Evolutionary conservation across 148 eudicot genomes (phyloP).

Genomic region (Amaranthus hypochondriacus): DNA sequence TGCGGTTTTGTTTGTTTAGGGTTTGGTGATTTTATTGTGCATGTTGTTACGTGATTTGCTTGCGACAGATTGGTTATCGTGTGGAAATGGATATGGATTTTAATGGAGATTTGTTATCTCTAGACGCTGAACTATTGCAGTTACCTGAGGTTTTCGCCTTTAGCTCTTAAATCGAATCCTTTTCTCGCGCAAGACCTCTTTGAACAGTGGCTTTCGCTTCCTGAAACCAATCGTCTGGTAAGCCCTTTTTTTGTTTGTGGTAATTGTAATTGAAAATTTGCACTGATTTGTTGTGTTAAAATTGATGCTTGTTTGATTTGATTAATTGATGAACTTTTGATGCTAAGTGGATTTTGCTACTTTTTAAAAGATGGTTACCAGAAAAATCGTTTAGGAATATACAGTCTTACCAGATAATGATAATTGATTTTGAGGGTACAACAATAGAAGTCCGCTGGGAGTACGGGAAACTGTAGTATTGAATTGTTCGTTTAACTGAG

Average conservation of each 20-base stretch:
- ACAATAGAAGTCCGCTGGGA: background rate
- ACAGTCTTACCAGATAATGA: background rate
- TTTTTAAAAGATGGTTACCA: background rate
- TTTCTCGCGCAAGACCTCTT: slow-evolving; percentile 64
- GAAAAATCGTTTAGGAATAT: background rate
- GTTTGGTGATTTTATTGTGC: slow-evolving; percentile 24
- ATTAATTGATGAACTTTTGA: background rate
- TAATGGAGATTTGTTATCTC: slow-evolving; percentile 55
- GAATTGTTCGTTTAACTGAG: background rate
- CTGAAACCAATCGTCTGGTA: slow-evolving; percentile 69
- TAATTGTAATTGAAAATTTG: background rate
- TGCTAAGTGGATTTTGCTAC: background rate
- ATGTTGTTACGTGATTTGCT: slow-evolving; percentile 24
- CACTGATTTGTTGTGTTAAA: background rate
- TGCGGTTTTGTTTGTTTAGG: slow-evolving; percentile 14
- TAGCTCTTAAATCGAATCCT: slow-evolving; percentile 67
- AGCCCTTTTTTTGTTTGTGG: background rate
- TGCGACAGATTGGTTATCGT: slow-evolving; percentile 22
- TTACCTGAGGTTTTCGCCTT: slow-evolving; percentile 69
- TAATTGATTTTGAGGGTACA: background rate
- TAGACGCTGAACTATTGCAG: slow-evolving; percentile 74
- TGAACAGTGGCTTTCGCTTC: slow-evolving; percentile 87
- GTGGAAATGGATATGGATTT: slow-evolving; percentile 63
- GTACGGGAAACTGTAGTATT: background rate
- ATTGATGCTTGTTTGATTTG: background rate